Percentiles rank a stretch among this genome's conserved stretches.
Conservation (phyloP, 129 eudicot species). For the Tagetes patula region DNA sequence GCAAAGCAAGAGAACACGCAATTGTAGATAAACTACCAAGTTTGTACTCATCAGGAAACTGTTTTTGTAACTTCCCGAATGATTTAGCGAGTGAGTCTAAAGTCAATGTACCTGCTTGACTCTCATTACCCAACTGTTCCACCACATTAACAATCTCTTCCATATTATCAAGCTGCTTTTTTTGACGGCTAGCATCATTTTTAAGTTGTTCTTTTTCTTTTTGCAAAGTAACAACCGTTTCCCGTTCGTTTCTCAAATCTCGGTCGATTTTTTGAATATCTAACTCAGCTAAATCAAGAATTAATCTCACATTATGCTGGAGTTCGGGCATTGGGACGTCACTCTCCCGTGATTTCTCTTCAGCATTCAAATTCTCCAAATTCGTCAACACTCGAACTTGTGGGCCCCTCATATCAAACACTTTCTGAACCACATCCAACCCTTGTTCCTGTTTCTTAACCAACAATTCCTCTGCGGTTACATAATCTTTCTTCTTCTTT, state of each 20-base stretch:
- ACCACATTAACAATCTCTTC: conserved; percentile 49
- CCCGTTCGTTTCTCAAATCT: conserved; percentile 73
- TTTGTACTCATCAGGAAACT: conserved; percentile 56
- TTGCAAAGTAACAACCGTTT: conserved; percentile 62
- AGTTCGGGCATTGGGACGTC: conserved; percentile 80
- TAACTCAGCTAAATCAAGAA: conserved; percentile 63
- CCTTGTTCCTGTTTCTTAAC: conserved; percentile 71
- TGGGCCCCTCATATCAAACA: conserved; percentile 89
- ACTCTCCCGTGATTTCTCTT: conserved; percentile 57
- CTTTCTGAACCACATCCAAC: conserved; percentile 59
- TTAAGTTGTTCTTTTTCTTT: conserved; percentile 68
- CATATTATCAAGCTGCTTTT: conserved; percentile 62
- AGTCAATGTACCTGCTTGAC: conserved; percentile 50
- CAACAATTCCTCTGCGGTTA: conserved; percentile 73
- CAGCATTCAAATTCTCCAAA: conserved; percentile 76
- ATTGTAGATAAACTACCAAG: conserved; percentile 57
- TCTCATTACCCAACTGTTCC: conserved; percentile 45
- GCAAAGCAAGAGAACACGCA: conserved; percentile 64
- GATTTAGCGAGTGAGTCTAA: conserved; percentile 61
- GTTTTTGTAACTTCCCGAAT: conserved; percentile 50
- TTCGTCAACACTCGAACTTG: conserved; percentile 77
- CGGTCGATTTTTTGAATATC: conserved; percentile 68
- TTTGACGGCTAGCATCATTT: conserved; percentile 48
- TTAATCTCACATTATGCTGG: conserved; percentile 66
- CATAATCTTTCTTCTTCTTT: conserved; percentile 52